phyloP scores from a whole-genome alignment of 148 eudicot genomes.

The Rheum nobile region DNA sequence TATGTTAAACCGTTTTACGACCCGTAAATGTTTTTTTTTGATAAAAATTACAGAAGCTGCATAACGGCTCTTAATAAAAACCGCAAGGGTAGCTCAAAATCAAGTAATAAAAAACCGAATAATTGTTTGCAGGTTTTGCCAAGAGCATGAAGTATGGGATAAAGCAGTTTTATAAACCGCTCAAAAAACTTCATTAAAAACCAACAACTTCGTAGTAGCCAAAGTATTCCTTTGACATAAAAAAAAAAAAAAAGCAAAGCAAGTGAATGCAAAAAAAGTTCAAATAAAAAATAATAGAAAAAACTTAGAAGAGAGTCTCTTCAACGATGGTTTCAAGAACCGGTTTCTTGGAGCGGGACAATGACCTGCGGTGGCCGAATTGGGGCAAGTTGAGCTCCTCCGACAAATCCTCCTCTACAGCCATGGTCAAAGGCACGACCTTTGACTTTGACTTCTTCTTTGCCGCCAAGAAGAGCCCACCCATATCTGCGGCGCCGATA shows the following conservation, averaged over 20 bases:
- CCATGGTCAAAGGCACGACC: constrained; percentile 40
- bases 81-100: not conserved
- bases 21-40: not conserved
- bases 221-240: not conserved
- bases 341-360: constrained; percentile 81
- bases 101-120: not conserved
- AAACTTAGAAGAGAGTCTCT: constrained; percentile 22
- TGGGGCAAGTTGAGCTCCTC: constrained; percentile 46
- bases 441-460: constrained; percentile 25
- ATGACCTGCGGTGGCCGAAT: constrained; percentile 35
- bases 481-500: constrained; percentile 63
- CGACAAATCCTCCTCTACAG: constrained; percentile 16
- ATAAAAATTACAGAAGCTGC: not conserved
- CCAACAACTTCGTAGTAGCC: not conserved
- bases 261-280: not conserved
- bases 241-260: not conserved
- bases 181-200: not conserved
- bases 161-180: not conserved
- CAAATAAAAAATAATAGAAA: not conserved
- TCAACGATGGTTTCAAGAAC: constrained; percentile 77
- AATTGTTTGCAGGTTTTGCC: not conserved
- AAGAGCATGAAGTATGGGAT: not conserved
- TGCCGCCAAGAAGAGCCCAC: constrained; percentile 40
- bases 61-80: not conserved
- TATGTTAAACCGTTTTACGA: not conserved